Conservation (phyloP, 257 asterid genomes). For the Nicotiana tomentosiformis region DNA sequence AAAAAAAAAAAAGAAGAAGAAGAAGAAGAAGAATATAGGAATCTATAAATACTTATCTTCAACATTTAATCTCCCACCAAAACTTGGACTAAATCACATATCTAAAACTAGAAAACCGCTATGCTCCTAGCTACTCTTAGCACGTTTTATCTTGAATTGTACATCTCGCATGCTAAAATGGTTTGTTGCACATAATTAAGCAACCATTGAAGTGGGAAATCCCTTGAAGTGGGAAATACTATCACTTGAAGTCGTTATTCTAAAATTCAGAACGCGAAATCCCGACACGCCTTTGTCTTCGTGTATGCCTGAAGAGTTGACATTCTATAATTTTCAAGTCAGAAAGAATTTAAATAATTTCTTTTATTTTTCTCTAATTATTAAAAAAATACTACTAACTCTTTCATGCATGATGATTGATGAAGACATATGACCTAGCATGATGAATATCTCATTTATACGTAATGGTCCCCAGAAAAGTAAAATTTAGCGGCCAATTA, state of each 20-base stretch:
- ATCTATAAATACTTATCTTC: background rate
- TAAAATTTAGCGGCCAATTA: background rate
- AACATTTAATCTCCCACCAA: no score
- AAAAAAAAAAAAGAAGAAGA: no score
- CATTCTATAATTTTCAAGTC: background rate
- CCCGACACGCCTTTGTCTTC: background rate
- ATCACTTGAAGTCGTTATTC: no score
- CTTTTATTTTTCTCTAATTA: background rate
- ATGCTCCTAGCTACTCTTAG: background rate
- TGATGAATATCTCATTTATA: no score
- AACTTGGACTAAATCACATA: no score
- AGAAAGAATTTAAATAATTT: background rate
- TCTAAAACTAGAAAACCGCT: background rate
- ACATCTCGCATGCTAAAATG: background rate
- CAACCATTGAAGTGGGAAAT: background rate
- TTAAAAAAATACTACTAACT: background rate
- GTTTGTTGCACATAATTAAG: background rate
- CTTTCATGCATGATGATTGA: background rate
- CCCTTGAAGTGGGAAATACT: no score
- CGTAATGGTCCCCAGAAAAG: no score
- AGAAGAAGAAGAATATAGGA: background rate
- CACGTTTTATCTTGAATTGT: background rate
- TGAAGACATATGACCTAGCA: background rate
- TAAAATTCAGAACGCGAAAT: no score
- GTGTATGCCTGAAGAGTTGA: constrained; percentile 4